Conservation (phyloP, 2,329 filamentous ascomycete genomes). For the Xylaria sp. region DNA sequence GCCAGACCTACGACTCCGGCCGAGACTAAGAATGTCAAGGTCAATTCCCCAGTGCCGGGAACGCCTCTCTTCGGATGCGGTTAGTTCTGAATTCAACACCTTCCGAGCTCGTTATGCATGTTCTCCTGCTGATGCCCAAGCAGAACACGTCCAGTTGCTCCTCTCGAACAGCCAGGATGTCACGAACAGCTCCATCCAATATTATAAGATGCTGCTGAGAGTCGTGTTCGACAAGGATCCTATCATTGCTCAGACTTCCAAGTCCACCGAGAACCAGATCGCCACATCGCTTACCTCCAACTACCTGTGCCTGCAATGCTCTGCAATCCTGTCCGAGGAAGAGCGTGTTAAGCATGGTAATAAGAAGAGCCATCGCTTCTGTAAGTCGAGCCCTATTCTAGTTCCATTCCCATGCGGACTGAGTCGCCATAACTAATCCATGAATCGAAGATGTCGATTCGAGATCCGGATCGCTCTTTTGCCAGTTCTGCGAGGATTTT, state of each 20-base stretch:
- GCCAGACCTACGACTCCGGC: conserved; percentile 31
- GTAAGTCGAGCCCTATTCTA: conserved; percentile 38
- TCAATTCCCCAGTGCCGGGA: conserved; percentile 55
- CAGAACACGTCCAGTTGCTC: conserved; percentile 68
- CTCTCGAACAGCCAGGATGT: conserved; percentile 57
- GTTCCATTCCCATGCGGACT: conserved; percentile 29
- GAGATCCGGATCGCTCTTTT: conserved; percentile 67
- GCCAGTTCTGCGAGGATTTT: conserved; percentile 75
- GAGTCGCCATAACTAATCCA: conserved; percentile 3
- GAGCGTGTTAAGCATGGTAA: conserved; percentile 62
- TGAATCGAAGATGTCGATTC: conserved; percentile 64
- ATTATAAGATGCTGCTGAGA: conserved; percentile 67
- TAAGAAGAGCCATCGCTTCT: conserved; percentile 67
- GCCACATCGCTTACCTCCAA: conserved; percentile 61
- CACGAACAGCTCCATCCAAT: conserved; percentile 62
- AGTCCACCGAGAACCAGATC: conserved; percentile 49
- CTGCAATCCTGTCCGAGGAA: conserved; percentile 60
- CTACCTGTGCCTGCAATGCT: conserved; percentile 69
- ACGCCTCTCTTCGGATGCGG: conserved; percentile 60
- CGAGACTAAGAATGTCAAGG: conserved; percentile 48
- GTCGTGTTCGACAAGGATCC: conserved; percentile 64
- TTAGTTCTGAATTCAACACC: conserved; percentile 35
- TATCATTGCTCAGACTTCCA: conserved; percentile 61
- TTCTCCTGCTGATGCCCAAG: conserved; percentile 10
- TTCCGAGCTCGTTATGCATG: conserved; percentile 13